These are phyloP conservation scores for Capsella rubella DNA, from an alignment of 441 rosid genomes.

Conservation along the genomic window DNA sequence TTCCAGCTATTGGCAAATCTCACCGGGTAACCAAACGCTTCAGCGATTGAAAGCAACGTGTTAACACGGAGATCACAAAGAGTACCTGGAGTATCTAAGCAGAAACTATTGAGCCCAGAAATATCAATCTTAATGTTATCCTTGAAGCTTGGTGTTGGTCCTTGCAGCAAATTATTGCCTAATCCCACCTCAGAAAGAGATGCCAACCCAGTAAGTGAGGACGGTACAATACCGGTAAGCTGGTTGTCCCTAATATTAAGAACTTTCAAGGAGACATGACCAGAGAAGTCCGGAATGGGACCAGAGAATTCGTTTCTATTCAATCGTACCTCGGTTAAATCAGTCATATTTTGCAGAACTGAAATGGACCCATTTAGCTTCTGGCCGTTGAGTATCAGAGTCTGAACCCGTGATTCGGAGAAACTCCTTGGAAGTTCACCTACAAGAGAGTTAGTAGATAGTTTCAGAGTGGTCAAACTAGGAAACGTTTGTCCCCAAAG, in stretches of 20 bases:
- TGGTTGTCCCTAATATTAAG: slow-evolving; percentile 57
- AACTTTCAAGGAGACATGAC: slow-evolving; percentile 48
- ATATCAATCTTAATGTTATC: slow-evolving; percentile 38
- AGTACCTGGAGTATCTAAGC: slow-evolving; percentile 53
- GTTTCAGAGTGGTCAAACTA: slow-evolving; percentile 4
- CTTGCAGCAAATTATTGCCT: slow-evolving; percentile 61
- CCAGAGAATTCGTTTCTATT: slow-evolving; percentile 40
- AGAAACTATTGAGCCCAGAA: slow-evolving; percentile 50
- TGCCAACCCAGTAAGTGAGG: slow-evolving; percentile 49
- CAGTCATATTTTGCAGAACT: slow-evolving; percentile 35
- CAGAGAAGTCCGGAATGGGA: slow-evolving; percentile 45
- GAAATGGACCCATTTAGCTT: slow-evolving; percentile 38
- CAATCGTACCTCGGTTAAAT: slow-evolving; percentile 26
- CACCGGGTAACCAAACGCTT: slow-evolving; percentile 55
- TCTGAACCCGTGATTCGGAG: slow-evolving; percentile 19
- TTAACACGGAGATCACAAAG: slow-evolving; percentile 59
- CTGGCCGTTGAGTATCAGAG: slow-evolving; percentile 34
- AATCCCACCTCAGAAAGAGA: slow-evolving; percentile 50
- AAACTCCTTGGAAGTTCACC: slow-evolving; percentile 43
- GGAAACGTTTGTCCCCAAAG: slow-evolving; percentile 19
- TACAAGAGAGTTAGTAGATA: slow-evolving; percentile 29
- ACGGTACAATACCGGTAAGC: slow-evolving; percentile 61
- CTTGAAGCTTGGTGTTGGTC: slow-evolving; percentile 60
- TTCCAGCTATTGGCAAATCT: slow-evolving; percentile 62
- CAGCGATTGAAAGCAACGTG: slow-evolving; percentile 54